Conservation (phyloP, 805 yeast genomes). For the Wickerhamomyces sydowiorum region DNA sequence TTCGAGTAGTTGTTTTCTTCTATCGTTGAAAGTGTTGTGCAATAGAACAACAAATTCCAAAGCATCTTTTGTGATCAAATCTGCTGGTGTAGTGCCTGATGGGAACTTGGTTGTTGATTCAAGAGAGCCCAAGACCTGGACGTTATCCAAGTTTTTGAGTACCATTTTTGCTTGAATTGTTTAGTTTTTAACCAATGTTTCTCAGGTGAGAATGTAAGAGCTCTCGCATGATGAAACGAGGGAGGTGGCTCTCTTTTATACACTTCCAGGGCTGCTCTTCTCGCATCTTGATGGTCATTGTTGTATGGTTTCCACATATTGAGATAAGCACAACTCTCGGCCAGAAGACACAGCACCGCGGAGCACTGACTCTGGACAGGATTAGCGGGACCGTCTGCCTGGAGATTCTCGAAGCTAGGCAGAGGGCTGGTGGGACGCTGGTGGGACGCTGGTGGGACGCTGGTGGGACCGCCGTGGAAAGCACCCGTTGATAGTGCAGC, state of each 20-base stretch:
- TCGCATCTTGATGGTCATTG: no score
- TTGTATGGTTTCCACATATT: no score
- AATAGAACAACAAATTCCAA: slow-evolving; percentile 63
- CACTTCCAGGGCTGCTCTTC: background rate
- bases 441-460: no score
- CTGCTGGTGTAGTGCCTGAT: slow-evolving; percentile 33
- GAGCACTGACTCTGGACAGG: background rate
- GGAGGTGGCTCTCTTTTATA: no score
- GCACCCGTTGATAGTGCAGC: no score
- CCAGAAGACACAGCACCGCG: background rate
- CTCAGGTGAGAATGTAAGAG: no score
- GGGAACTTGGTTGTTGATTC: slow-evolving; percentile 26
- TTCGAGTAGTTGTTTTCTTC: slow-evolving; percentile 49
- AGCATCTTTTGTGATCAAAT: slow-evolving; percentile 37
- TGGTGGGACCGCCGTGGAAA: no score
- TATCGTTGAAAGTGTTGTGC: slow-evolving; percentile 64
- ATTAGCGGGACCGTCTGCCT: no score
- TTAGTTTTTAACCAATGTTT: background rate
- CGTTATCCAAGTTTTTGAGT: slow-evolving; percentile 22
- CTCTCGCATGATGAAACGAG: no score
- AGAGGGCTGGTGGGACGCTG: background rate
- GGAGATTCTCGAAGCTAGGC: background rate
- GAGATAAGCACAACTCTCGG: no score
- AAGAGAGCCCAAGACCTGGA: slow-evolving; percentile 29
- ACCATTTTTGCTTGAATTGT: no score